Percentiles rank a stretch among this genome's conserved stretches.
These are phyloP conservation scores for Allium sativum DNA, from an alignment of 106 monocot genomes.

Conservation along the genomic window DNA sequence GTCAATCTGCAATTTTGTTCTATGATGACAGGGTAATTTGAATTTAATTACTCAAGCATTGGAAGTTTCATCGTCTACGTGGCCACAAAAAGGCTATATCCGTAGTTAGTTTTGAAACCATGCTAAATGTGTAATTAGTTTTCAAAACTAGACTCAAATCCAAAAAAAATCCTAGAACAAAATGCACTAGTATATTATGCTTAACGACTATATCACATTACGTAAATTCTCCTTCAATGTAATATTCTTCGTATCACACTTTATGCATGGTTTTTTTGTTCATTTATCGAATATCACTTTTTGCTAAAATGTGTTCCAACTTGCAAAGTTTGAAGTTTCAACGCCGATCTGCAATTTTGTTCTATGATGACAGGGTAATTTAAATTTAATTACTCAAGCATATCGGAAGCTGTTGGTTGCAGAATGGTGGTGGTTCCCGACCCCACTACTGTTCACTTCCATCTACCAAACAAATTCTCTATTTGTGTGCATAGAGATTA, in stretches of 20 bases:
- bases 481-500: slow-evolving; percentile 78
- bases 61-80: too few species aligned
- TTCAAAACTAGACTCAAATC: too few species aligned
- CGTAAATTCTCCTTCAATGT: too few species aligned
- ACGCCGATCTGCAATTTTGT: neutral
- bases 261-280: neutral
- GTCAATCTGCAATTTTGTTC: neutral
- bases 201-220: too few species aligned
- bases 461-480: slow-evolving; percentile 65
- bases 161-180: too few species aligned
- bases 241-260: too few species aligned
- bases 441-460: slow-evolving; percentile 89
- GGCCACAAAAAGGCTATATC: too few species aligned
- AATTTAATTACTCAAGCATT: slow-evolving; percentile 91
- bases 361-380: slow-evolving; percentile 57
- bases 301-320: neutral
- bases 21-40: slow-evolving; percentile 63
- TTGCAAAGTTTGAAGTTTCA: neutral
- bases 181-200: too few species aligned
- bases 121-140: too few species aligned
- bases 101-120: too few species aligned
- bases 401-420: slow-evolving; percentile 70
- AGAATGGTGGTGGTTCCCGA: slow-evolving; percentile 81
- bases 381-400: slow-evolving; percentile 90
- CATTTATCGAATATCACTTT: neutral